A percentile compares a stretch with the other conserved stretches of the same genome.
Conservation (phyloP, 1,284 basidiomycete species). For the Meripilus lineatus region DNA sequence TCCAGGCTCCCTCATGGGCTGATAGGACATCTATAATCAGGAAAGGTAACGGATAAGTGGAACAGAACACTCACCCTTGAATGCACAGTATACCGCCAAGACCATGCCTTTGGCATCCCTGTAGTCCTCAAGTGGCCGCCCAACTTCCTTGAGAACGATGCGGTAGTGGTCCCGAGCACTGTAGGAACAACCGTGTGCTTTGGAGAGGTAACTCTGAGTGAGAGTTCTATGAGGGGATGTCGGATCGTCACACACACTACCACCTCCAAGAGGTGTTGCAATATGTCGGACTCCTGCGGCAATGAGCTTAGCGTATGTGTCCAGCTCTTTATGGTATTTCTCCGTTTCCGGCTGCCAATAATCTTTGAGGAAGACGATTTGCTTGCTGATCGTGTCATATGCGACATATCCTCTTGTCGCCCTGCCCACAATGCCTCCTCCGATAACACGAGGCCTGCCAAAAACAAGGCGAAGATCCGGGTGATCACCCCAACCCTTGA, state of each 20-base stretch:
- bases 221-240: background rate
- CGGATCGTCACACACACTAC: background rate
- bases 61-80: background rate
- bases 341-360: background rate
- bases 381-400: background rate
- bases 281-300: background rate
- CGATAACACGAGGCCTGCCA: background rate
- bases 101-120: background rate
- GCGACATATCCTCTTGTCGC: background rate
- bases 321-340: background rate
- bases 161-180: slow-evolving; percentile 1
- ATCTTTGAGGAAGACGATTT: background rate
- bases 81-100: background rate
- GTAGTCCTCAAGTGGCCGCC: background rate
- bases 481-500: background rate
- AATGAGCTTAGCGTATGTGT: background rate
- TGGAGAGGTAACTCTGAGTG: background rate
- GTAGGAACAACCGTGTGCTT: too few relatives aligned
- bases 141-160: slow-evolving; percentile 2
- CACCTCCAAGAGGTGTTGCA: background rate
- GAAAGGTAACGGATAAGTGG: background rate
- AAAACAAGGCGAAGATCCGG: background rate
- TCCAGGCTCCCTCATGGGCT: background rate
- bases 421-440: too few relatives aligned
- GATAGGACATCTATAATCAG: background rate